Conservation (phyloP, 2,329 filamentous ascomycete genomes). For the Hymenoscyphus linearis region DNA sequence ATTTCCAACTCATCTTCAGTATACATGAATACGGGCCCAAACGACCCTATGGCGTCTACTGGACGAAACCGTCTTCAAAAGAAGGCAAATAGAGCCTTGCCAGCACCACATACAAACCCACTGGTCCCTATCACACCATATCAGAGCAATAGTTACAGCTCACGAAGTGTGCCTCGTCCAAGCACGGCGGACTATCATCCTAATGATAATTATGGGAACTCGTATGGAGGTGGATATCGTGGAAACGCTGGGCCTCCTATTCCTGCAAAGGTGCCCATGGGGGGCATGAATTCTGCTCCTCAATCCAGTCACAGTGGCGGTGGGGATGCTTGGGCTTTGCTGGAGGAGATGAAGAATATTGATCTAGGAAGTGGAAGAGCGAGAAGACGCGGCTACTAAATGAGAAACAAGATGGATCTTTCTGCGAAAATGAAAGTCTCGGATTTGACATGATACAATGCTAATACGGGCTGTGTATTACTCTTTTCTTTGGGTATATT, state of each 20-base stretch:
- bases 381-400: conserved; percentile 25
- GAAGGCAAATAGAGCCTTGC: conserved; percentile 38
- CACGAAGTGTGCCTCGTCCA: conserved; percentile 23
- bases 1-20: conserved; percentile 15
- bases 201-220: conserved; percentile 26
- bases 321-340: conserved; percentile 50
- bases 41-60: conserved; percentile 35
- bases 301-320: conserved; percentile 25
- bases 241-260: conserved; percentile 43
- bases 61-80: conserved; percentile 61
- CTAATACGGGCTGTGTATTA: background rate
- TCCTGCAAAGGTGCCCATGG: conserved; percentile 64
- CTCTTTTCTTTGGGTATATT: background rate
- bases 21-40: conserved; percentile 29
- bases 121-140: conserved; percentile 28
- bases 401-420: background rate
- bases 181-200: conserved; percentile 25
- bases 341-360: conserved; percentile 66
- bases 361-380: conserved; percentile 56
- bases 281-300: conserved; percentile 39
- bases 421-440: background rate
- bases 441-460: background rate
- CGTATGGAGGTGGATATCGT: conserved; percentile 30
- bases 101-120: conserved; percentile 26
- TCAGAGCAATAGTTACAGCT: conserved; percentile 26